Base-by-base conservation (phyloP, 345 rosid genomes). In the Pugionium dolabratum region DNA sequence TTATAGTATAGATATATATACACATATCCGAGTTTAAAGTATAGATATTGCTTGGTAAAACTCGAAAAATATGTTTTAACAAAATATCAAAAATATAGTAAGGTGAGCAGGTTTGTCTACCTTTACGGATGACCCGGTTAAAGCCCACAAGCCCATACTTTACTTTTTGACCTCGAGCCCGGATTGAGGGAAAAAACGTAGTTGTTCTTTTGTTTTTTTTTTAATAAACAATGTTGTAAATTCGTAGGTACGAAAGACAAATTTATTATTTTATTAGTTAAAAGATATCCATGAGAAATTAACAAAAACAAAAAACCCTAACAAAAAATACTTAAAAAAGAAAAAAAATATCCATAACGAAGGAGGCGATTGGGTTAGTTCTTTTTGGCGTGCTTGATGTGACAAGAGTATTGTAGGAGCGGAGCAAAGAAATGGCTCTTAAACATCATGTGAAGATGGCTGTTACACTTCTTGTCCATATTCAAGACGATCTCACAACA, bases 371-470 rank as follows among this genome's bases (percentile, higher is more conserved):
- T 8, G 4, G 56, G 5, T 59, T 51, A 57, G 41, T 59, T 73
- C 43, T 66, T 66, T 41, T 57, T 37, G 62, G 56, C 49, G 30
- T 66, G 72, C 56, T 73, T 73, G 62, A 73, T 66, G 66, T 73
- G 72, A 66, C 76, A 73, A 43, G 72, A 73, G 36, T 73, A 66
- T 32, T 73, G 76, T 36, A 66, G 67, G 1, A 73, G 71, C 59
- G 76, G 72, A 51, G 76, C 43, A 73, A 73, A 73, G 67, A 65
- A 73, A 66, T 59, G 76, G 26, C 76, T 73, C 56, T 73, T 73
- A 46, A 73, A 73, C 62, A 73, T 66, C 56, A 66, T 51, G 51
- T 59, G 67, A 31, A 73, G 49, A 59, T 66, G 72, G 3, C 1
- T 26, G 2, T 51, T 25, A 59, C 72, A 73, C 43, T 41, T 52